These are phyloP conservation scores for Centella asiatica DNA, from an alignment of 129 eudicot genomes.

Conservation along the genomic window DNA sequence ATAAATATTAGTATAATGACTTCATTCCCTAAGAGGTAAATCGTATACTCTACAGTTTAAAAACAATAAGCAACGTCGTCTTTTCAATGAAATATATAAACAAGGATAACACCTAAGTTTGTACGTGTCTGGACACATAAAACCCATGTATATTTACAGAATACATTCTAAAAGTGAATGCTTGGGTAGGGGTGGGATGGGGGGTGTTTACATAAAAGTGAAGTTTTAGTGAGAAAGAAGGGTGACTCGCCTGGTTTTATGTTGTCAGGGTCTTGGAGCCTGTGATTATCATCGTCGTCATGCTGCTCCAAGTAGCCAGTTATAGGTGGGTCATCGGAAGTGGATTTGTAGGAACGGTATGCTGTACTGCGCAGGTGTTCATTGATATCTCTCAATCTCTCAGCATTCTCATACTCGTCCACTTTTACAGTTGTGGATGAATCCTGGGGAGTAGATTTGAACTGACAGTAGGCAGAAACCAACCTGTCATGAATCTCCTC, in stretches of 20 bases:
- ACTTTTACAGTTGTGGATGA: background rate
- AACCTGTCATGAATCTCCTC: conserved; percentile 46
- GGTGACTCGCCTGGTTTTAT: conserved; percentile 6
- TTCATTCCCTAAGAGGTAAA: too few relatives aligned
- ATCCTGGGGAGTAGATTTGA: conserved; percentile 19
- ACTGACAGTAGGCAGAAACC: conserved; percentile 53
- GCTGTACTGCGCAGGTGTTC: background rate
- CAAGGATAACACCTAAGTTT: too few relatives aligned
- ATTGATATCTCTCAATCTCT: background rate
- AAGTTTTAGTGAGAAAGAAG: background rate
- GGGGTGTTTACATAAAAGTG: too few relatives aligned
- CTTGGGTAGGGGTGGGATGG: too few relatives aligned
- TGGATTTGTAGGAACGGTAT: background rate
- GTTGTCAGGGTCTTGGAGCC: conserved; percentile 15
- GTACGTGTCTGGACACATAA: too few relatives aligned
- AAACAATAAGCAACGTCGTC: too few relatives aligned
- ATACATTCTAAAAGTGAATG: too few relatives aligned
- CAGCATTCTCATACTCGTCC: background rate
- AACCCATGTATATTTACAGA: too few relatives aligned
- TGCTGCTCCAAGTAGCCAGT: background rate
- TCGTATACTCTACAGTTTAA: too few relatives aligned
- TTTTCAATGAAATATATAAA: too few relatives aligned
- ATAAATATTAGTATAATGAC: too few relatives aligned
- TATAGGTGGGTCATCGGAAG: conserved; percentile 2
- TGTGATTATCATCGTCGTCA: conserved; percentile 10